Evolutionary conservation across 2,329 filamentous ascomycete species (phyloP).

Genomic region (Aureobasidium sp.): DNA sequence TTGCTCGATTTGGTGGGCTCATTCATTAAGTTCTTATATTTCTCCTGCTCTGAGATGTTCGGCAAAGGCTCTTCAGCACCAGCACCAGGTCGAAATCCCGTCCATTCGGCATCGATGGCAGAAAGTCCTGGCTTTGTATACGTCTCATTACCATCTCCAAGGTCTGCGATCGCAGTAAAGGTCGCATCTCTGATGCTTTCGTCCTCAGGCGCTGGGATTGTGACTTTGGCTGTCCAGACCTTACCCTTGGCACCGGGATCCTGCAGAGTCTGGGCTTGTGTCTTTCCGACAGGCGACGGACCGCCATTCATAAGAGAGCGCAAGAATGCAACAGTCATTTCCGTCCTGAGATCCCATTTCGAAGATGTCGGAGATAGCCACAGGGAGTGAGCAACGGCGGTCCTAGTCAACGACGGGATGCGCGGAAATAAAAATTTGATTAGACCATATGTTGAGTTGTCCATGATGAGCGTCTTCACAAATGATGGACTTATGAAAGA

Average conservation of each 20-base stretch:
- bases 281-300: conserved; percentile 48
- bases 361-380: conserved; percentile 61
- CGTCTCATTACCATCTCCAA: conserved; percentile 38
- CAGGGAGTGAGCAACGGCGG: conserved; percentile 57
- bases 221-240: conserved; percentile 73
- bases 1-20: conserved; percentile 51
- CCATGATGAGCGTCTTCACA: conserved; percentile 17
- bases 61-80: conserved; percentile 46
- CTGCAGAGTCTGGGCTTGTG: conserved; percentile 56
- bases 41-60: conserved; percentile 53
- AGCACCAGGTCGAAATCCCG: conserved; percentile 56
- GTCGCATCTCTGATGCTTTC: conserved; percentile 49
- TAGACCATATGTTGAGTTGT: conserved; percentile 19
- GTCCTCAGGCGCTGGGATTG: conserved; percentile 49
- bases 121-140: conserved; percentile 46
- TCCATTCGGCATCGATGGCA: conserved; percentile 67
- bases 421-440: conserved; percentile 44
- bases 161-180: conserved; percentile 49
- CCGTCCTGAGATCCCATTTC: conserved; percentile 72
- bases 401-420: conserved; percentile 56
- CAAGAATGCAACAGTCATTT: conserved; percentile 64
- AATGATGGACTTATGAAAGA: not conserved
- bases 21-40: conserved; percentile 59
- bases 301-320: conserved; percentile 53
- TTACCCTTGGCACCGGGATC: conserved; percentile 66